These are phyloP conservation scores for Alternaria triticina DNA, from an alignment of 2,329 filamentous ascomycete genomes.

Conservation along the genomic window DNA sequence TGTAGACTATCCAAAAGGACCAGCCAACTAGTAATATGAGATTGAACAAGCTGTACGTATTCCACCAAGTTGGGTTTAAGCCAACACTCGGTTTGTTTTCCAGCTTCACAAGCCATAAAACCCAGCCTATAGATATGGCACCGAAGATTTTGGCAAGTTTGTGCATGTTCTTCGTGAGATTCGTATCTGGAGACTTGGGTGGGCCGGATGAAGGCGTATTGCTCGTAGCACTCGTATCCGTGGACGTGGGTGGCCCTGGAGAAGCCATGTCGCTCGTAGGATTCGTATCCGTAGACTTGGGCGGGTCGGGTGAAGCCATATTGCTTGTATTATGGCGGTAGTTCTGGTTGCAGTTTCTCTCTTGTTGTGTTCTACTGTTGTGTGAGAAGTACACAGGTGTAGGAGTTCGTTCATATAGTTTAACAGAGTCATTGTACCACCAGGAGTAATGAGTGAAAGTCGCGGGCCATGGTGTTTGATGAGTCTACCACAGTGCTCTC, in stretches of 20 bases:
- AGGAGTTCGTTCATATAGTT: background rate
- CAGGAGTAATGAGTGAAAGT: background rate
- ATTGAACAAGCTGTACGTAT: background rate
- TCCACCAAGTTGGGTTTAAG: background rate
- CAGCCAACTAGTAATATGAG: background rate
- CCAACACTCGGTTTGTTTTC: background rate
- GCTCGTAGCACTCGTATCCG: too few species aligned
- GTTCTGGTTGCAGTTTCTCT: background rate
- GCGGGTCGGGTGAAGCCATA: background rate
- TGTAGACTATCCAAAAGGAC: background rate
- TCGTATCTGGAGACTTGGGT: too few species aligned
- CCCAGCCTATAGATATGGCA: background rate
- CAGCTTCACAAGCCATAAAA: background rate
- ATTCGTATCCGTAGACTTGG: background rate
- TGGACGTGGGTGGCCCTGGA: background rate
- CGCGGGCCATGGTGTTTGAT: background rate
- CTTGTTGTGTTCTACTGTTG: background rate
- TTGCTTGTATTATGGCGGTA: background rate
- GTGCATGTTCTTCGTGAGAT: background rate
- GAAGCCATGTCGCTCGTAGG: background rate
- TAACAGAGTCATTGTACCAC: background rate
- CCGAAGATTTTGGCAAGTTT: background rate
- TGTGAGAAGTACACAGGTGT: background rate
- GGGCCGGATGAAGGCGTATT: background rate
- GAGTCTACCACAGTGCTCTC: background rate